A percentile compares a stretch with the other conserved stretches of the same genome.
Conservation (phyloP, 2,329 filamentous ascomycete species). For the Trichoderma gracile region DNA sequence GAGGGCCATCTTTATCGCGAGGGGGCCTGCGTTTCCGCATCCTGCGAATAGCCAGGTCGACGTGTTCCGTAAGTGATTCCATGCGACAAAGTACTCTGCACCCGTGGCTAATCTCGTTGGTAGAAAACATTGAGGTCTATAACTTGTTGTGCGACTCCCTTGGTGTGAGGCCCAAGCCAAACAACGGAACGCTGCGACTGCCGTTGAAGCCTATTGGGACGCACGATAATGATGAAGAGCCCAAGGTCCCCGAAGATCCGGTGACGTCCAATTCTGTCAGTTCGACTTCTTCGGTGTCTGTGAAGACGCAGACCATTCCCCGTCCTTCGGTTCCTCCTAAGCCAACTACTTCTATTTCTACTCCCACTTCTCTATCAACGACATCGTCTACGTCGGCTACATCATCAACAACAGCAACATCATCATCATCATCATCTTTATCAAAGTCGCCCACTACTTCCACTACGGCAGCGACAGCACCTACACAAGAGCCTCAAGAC, state of each 20-base stretch:
- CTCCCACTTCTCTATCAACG: slow-evolving; percentile 22
- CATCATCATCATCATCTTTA: background rate
- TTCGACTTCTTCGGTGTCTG: background rate
- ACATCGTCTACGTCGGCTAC: slow-evolving; percentile 28
- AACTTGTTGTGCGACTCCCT: slow-evolving; percentile 91
- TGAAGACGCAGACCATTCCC: slow-evolving; percentile 26
- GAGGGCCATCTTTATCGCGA: slow-evolving; percentile 91
- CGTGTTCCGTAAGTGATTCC: slow-evolving; percentile 70
- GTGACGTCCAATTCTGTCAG: slow-evolving; percentile 30
- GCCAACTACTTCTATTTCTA: background rate
- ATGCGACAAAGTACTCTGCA: background rate
- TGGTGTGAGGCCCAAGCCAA: slow-evolving; percentile 69
- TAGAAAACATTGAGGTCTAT: slow-evolving; percentile 93
- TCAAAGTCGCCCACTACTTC: background rate
- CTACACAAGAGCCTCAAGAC: slow-evolving; percentile 10
- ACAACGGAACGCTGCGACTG: slow-evolving; percentile 83
- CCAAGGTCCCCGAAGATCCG: slow-evolving; percentile 58
- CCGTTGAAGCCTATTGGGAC: slow-evolving; percentile 65
- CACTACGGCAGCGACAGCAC: background rate
- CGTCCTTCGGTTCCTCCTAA: slow-evolving; percentile 10
- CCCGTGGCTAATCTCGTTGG: slow-evolving; percentile 32
- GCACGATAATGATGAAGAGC: slow-evolving; percentile 54
- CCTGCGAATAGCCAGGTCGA: slow-evolving; percentile 75
- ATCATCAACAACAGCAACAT: slow-evolving; percentile 24
- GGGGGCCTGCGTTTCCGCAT: slow-evolving; percentile 90